Conservation (phyloP, 2,329 filamentous ascomycete genomes). For the Fonsecaea nubica region DNA sequence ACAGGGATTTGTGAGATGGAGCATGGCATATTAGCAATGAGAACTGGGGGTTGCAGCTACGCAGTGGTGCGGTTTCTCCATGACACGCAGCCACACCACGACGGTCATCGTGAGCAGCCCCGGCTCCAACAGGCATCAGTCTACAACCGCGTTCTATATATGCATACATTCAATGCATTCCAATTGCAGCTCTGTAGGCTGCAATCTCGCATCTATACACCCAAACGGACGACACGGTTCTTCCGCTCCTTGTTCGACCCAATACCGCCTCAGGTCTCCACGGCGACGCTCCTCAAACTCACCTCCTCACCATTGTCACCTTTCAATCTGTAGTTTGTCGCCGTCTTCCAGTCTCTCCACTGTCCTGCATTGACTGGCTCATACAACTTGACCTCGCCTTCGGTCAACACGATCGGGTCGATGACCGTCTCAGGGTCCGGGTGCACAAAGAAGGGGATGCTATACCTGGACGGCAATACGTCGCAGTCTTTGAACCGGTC, state of each 20-base stretch:
- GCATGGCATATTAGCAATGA: background rate
- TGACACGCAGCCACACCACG: constrained; percentile 1
- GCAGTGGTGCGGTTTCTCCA: background rate
- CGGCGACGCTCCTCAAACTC: constrained; percentile 14
- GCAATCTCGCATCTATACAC: background rate
- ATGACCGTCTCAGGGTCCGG: constrained; percentile 39
- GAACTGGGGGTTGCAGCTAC: background rate
- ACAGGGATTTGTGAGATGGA: background rate
- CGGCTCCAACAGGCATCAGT: background rate
- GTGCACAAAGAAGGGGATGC: constrained; percentile 45
- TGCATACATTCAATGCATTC: background rate
- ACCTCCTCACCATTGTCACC: constrained; percentile 15
- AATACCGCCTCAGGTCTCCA: constrained; percentile 1
- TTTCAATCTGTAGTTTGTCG: constrained; percentile 27
- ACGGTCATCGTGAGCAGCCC: background rate
- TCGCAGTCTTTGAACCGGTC: constrained; percentile 32
- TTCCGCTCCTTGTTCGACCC: background rate
- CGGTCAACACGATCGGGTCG: constrained; percentile 29
- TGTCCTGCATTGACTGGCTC: constrained; percentile 33
- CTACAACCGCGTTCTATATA: background rate
- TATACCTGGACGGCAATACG: constrained; percentile 39
- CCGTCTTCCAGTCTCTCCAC: constrained; percentile 31
- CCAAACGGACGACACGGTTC: too few relatives aligned
- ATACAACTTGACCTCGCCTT: constrained; percentile 30
- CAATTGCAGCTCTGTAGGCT: background rate